Base-by-base conservation (phyloP, 208 protist species). In the Acanthamoeba triangularis region DNA sequence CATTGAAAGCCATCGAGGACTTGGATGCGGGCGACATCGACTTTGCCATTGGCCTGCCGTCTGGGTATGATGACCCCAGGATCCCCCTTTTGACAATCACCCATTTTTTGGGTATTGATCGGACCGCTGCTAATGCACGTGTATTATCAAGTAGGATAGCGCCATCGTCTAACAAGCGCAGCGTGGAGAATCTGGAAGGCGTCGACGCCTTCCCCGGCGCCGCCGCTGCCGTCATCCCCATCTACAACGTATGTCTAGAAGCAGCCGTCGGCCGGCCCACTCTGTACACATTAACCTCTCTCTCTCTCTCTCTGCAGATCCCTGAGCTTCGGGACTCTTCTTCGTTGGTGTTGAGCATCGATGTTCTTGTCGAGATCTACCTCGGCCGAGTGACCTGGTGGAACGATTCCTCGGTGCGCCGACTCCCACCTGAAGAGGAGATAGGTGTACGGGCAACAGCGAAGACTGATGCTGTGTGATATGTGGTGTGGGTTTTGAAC, bases 1-100 rank as follows among this genome's bases (percentile, higher is more conserved):
- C 56, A 7, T 23, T 69, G 8, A 67, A 20, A 1, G 85, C 85
- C 52, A 91, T 91, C 85, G 25, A 59, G 3, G 85, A 91, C 41
- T 30, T 91, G 16, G 33, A 37, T 20, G 61, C 85, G 23, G 85
- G 85, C 8, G 85, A 91, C 41, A 69, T 91, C 30, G 85, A 91
- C 85, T 91, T 91, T 69, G 85, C 85, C 37, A 25, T 91, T 18
- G 85, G 85, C 56, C 85, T 91, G 8, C 85, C 85, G 8, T 72
- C 85, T 41, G 85, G 85, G 85, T 91, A 90, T 35, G 20, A 10
- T 11, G 61, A 67, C 18, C 61, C 7, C 61, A 1, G 2, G 3
- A 23, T 30, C n/a, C n/a, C 0, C 1, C 61, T 67, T 30, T 6
- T 3, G 28, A 8, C 47, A 13, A 49, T 13, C 7, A 14, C 14